A percentile compares a stretch with the other conserved stretches of the same genome.
Conservation (phyloP, 106 monocot species). For the Allium fistulosum region DNA sequence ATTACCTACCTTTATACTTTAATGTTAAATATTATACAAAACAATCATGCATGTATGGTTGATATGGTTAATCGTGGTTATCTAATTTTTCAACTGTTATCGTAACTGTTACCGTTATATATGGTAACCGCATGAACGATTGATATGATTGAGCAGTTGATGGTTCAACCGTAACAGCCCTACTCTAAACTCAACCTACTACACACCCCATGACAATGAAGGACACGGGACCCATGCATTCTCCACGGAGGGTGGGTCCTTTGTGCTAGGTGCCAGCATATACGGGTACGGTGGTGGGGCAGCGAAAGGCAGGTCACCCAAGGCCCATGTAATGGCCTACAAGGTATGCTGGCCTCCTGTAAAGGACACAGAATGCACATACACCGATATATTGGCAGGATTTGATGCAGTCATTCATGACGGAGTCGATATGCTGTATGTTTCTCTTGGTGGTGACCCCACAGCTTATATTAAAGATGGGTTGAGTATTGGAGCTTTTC, state of each 20-base stretch:
- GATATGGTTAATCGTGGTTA: no score
- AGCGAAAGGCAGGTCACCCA: constrained; percentile 37
- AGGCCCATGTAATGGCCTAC: constrained; percentile 35
- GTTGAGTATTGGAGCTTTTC: constrained; percentile 18
- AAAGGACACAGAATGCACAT: constrained; percentile 18
- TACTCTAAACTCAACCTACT: neutral
- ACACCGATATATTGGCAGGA: constrained; percentile 38
- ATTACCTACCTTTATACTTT: no score
- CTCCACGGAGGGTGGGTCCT: constrained; percentile 15
- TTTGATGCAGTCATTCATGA: constrained; percentile 35
- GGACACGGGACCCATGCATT: constrained; percentile 28
- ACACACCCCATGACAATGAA: constrained; percentile 11
- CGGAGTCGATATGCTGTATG: constrained; percentile 42
- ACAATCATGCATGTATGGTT: no score
- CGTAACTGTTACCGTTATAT: no score
- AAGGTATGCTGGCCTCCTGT: constrained; percentile 24
- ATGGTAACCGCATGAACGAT: no score
- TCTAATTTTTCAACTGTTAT: no score
- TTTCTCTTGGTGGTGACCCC: constrained; percentile 29
- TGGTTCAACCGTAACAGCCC: no score
- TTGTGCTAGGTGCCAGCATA: constrained; percentile 11
- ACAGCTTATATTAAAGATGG: constrained; percentile 7
- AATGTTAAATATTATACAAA: no score
- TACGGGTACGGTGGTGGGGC: constrained; percentile 39
- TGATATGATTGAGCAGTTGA: no score